Evolutionary conservation across 768 basidiomycete genomes (phyloP).

Genomic region (Hemileccinum rubropunctum): DNA sequence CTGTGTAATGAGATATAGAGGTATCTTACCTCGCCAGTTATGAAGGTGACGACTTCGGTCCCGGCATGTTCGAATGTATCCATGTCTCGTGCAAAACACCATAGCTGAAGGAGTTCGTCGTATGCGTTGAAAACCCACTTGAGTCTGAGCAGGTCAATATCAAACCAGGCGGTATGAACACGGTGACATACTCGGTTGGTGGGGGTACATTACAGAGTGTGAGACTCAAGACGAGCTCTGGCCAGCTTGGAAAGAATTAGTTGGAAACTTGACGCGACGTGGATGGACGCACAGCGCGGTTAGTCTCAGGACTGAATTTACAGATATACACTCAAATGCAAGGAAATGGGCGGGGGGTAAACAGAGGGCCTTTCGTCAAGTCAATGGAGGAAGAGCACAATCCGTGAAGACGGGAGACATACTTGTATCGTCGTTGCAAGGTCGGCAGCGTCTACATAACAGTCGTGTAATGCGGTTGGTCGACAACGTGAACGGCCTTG

Average conservation of each 20-base stretch:
- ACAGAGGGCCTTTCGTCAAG: slow-evolving; percentile 45
- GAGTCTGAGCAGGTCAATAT: slow-evolving; percentile 38
- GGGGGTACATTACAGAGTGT: slow-evolving; percentile 68
- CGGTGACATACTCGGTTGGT: slow-evolving; percentile 55
- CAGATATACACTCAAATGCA: slow-evolving; percentile 59
- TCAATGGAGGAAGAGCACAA: background rate
- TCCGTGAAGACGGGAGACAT: slow-evolving; percentile 19
- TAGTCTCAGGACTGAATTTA: slow-evolving; percentile 60
- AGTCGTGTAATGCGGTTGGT: slow-evolving; percentile 58
- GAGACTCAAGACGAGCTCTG: slow-evolving; percentile 66
- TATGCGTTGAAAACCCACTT: slow-evolving; percentile 60
- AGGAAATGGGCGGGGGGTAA: slow-evolving; percentile 71
- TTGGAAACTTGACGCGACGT: background rate
- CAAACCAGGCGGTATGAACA: background rate
- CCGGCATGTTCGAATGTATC: slow-evolving; percentile 66
- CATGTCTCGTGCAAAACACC: slow-evolving; percentile 65
- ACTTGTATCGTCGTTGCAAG: slow-evolving; percentile 65
- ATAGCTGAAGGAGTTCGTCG: slow-evolving; percentile 59
- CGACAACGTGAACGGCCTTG: slow-evolving; percentile 56
- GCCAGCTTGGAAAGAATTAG: slow-evolving; percentile 49
- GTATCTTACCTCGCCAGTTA: slow-evolving; percentile 54
- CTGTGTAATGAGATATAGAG: background rate
- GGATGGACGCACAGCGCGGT: slow-evolving; percentile 53
- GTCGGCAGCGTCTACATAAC: slow-evolving; percentile 79
- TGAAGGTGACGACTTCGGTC: slow-evolving; percentile 53